phyloP scores from a whole-genome alignment of 176 grass and related monocot species.

The Elymus sibiricus region DNA sequence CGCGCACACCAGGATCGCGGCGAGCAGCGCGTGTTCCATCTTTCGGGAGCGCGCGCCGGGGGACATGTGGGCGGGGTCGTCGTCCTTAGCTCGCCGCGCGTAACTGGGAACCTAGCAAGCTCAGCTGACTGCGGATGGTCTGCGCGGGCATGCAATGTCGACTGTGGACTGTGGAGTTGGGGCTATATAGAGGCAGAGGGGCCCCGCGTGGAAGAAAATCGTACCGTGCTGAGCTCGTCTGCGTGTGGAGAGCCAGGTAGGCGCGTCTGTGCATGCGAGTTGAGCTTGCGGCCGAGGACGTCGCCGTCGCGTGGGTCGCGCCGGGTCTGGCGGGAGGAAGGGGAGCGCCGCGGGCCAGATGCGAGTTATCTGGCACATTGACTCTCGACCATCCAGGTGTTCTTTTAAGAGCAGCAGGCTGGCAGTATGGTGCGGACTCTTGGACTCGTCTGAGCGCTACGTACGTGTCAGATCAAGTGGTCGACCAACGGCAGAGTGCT shows the following conservation, averaged over 20 bases:
- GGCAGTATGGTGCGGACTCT: neutral
- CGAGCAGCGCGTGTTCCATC: neutral
- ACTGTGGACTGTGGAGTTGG: constrained; percentile 5
- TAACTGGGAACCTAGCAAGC: neutral
- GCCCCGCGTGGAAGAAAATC: neutral
- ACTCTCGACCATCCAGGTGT: constrained; percentile 28
- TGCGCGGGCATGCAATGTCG: neutral
- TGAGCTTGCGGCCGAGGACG: constrained; percentile 1
- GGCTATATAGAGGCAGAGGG: constrained; percentile 6
- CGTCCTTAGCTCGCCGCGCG: neutral
- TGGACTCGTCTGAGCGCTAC: neutral
- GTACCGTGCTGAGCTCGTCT: neutral
- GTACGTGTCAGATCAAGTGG: neutral
- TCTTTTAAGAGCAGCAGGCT: neutral
- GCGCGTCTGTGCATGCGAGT: neutral
- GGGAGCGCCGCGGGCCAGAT: constrained; percentile 11
- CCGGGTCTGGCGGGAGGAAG: constrained; percentile 33
- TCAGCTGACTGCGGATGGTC: neutral
- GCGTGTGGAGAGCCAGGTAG: neutral
- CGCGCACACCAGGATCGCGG: constrained; percentile 8
- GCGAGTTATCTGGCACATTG: neutral
- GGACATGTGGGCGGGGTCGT: too few species aligned
- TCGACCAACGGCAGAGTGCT: neutral
- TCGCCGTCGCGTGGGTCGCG: constrained; percentile 22
- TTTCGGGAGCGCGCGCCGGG: neutral